Base-by-base conservation (phyloP, 2,329 filamentous ascomycete genomes). In the Aspergillus oerlinghausenensis region DNA sequence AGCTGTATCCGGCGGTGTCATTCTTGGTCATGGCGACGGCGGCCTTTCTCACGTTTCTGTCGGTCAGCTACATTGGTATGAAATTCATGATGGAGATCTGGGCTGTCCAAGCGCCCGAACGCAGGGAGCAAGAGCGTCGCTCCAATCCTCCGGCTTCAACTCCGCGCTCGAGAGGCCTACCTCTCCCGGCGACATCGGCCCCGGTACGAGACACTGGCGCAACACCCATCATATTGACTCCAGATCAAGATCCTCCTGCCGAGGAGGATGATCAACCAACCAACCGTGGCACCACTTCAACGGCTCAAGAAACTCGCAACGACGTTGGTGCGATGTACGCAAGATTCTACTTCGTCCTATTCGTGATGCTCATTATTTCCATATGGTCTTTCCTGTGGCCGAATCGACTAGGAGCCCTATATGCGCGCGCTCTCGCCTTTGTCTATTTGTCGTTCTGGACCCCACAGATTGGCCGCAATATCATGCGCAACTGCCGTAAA, bases 401-500 rank as follows among this genome's bases (percentile, higher is more conserved):
- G 1, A 71, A 76, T 3, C 73, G 75, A 1, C 68, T 82, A 2
- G 80, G 81, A 25, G 77, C 77, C 2, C 69, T 80, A 45, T 88
- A 85, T 70, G 80, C 80, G 60, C 80, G 92, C 69, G 61, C 80
- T 2, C 76, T 96, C 23, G 81, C 84, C 2, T 85, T 93, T 65
- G 63, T 83, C 53, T 97, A 97, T 70, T 83, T 97, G 48, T 96
- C 92, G 21, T 87, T 97, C 69, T 97, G 93, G 93, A 70, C 87
- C 0, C 93, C 94, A 0, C 94, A 99, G 72, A 96, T 97, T 63
- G 84, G 89, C 69, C 89, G 94, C 60, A 99, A 99, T 71, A 81
- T 89, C 53, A 85, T 90, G 74, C 89, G 93, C 54, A 97, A 97
- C 74, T 96, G 92, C 73, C 90, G 92, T 43, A 90, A 89, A 66